Conservation (phyloP, 2,329 filamentous ascomycete species). For the Nemania diffusa region DNA sequence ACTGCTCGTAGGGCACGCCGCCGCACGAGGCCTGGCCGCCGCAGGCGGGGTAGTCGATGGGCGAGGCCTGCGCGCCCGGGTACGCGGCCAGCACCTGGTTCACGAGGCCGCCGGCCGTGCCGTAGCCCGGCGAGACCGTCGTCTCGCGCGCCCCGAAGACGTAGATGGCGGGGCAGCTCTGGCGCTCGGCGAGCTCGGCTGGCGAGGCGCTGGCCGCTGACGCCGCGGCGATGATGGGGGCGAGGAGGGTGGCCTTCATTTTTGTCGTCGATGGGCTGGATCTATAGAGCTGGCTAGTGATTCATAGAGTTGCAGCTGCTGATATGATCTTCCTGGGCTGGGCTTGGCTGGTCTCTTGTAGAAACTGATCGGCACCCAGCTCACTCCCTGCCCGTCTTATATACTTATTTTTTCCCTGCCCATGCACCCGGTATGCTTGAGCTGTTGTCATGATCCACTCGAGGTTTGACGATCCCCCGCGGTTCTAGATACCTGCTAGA, state of each 20-base stretch:
- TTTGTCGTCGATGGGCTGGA: background rate
- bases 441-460: background rate
- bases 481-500: background rate
- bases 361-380: constrained; percentile 7
- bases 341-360: constrained; percentile 4
- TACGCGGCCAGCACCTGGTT: constrained; percentile 45
- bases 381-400: constrained; percentile 23
- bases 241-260: constrained; percentile 28
- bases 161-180: constrained; percentile 35
- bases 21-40: constrained; percentile 67
- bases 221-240: constrained; percentile 28
- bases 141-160: constrained; percentile 40
- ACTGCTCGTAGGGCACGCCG: constrained; percentile 64
- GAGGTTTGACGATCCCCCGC: background rate
- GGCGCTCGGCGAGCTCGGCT: constrained; percentile 25
- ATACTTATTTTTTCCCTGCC: constrained; percentile 11
- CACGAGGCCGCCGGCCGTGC: constrained; percentile 34
- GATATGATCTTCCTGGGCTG: background rate
- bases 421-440: background rate
- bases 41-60: constrained; percentile 66
- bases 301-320: constrained; percentile 1
- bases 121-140: constrained; percentile 31
- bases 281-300: background rate
- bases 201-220: constrained; percentile 28
- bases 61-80: constrained; percentile 54